These are phyloP conservation scores for Solanum rostratum DNA, from an alignment of 257 asterid species.

Conservation along the genomic window DNA sequence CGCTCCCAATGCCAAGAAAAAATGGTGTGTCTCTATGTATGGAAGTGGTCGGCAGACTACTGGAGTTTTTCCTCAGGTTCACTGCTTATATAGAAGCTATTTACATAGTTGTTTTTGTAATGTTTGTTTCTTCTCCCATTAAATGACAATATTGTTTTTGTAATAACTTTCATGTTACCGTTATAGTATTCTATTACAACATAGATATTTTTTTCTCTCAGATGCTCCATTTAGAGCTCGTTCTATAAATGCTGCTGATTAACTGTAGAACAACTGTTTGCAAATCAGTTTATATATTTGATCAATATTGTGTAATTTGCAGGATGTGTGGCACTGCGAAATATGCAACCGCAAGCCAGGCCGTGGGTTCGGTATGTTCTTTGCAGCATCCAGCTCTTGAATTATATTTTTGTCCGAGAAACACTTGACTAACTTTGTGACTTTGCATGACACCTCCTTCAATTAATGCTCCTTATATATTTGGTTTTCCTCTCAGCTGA, in stretches of 20 bases:
- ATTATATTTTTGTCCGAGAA: not conserved
- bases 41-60: conserved; percentile 91
- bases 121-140: not conserved
- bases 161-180: not conserved
- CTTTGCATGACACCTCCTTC: not conserved
- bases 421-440: not conserved
- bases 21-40: conserved; percentile 97
- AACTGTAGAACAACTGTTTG: not conserved
- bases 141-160: not conserved
- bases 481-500: not conserved
- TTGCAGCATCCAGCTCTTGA: not conserved
- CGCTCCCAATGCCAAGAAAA: conserved; percentile 90
- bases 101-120: not conserved
- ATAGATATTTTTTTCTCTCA: not conserved
- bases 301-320: conserved; percentile 7
- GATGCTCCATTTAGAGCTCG: not conserved
- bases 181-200: not conserved
- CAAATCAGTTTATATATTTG: not conserved
- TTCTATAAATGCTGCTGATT: not conserved
- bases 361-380: conserved; percentile 86
- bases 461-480: not conserved
- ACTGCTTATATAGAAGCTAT: conserved; percentile 1
- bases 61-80: conserved; percentile 96
- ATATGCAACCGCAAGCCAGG: conserved; percentile 97
- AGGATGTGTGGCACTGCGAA: conserved; percentile 99